These are phyloP conservation scores for Phytophthora citrophthora DNA, from an alignment of 352 stramenopile genomes.

Conservation along the genomic window DNA sequence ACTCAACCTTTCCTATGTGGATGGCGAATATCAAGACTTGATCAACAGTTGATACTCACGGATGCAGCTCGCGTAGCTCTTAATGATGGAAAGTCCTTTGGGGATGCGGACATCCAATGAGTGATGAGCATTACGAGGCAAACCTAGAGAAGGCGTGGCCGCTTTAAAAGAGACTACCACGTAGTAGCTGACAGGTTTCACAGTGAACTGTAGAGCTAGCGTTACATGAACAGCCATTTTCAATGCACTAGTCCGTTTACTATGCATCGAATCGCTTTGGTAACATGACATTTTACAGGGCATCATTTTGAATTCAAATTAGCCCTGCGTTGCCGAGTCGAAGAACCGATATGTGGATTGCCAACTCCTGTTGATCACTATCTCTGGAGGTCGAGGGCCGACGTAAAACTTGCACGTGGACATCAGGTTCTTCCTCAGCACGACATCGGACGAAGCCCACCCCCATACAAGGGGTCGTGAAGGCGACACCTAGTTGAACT, in stretches of 20 bases:
- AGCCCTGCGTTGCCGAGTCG: not conserved
- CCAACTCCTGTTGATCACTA: conserved; percentile 12
- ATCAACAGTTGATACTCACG: conserved; percentile 10
- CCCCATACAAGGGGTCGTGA: conserved; percentile 74
- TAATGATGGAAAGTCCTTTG: not conserved
- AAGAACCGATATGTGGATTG: conserved; percentile 39
- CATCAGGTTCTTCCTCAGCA: conserved; percentile 13
- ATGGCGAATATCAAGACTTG: not conserved
- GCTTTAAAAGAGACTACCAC: not conserved
- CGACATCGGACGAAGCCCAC: conserved; percentile 54
- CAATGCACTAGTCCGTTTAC: too few species aligned
- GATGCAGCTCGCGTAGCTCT: not conserved
- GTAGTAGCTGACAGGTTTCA: too few species aligned
- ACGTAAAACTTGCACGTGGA: conserved; percentile 61
- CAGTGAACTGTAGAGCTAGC: too few species aligned
- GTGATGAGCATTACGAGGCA: not conserved
- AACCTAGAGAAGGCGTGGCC: not conserved
- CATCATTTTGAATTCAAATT: not conserved
- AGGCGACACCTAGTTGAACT: conserved; percentile 63
- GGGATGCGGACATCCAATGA: not conserved
- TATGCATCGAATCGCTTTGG: too few species aligned
- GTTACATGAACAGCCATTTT: too few species aligned
- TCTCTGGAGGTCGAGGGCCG: conserved; percentile 17
- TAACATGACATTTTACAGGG: too few species aligned
- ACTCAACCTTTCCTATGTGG: not conserved